Percentiles rank a stretch among this genome's conserved stretches.
These are phyloP conservation scores for Mycena floridula DNA, from an alignment of 768 basidiomycete genomes.

Conservation along the genomic window DNA sequence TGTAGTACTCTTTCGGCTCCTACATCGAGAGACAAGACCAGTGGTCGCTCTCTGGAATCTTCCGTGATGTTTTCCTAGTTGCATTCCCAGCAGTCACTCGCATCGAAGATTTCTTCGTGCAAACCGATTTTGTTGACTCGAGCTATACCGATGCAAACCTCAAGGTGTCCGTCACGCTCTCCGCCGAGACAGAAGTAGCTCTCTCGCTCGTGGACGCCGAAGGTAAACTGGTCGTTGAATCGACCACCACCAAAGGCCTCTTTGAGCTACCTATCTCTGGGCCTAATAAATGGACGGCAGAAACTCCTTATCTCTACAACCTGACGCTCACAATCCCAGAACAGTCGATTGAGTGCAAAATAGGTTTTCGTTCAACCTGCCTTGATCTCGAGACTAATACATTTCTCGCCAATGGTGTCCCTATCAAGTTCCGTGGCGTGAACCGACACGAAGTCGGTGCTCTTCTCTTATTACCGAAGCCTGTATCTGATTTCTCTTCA, in stretches of 20 bases:
- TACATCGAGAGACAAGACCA: slow-evolving; percentile 9
- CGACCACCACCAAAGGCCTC: neutral
- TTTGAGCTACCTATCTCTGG: slow-evolving; percentile 1
- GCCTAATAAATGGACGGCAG: slow-evolving; percentile 7
- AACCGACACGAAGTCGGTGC: slow-evolving; percentile 10
- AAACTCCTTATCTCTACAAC: slow-evolving; percentile 6
- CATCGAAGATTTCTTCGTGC: slow-evolving; percentile 4
- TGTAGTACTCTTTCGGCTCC: slow-evolving; percentile 4
- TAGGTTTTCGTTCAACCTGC: slow-evolving; percentile 4
- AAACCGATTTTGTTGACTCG: slow-evolving; percentile 2
- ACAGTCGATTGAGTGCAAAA: slow-evolving; percentile 3
- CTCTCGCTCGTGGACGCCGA: slow-evolving; percentile 3
- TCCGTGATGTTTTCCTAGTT: slow-evolving; percentile 5
- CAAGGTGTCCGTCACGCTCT: neutral
- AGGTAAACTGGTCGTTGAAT: neutral
- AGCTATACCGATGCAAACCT: slow-evolving; percentile 2
- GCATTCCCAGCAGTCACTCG: slow-evolving; percentile 4
- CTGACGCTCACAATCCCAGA: slow-evolving; percentile 1
- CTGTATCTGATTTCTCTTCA: no score
- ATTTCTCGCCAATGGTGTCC: slow-evolving; percentile 5
- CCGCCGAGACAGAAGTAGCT: neutral
- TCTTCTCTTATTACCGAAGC: no score
- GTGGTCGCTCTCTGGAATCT: slow-evolving; percentile 7
- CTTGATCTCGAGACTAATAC: neutral
- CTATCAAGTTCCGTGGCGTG: slow-evolving; percentile 5